Base-by-base conservation (phyloP, 768 basidiomycete species). In the Tulasnella sp. region DNA sequence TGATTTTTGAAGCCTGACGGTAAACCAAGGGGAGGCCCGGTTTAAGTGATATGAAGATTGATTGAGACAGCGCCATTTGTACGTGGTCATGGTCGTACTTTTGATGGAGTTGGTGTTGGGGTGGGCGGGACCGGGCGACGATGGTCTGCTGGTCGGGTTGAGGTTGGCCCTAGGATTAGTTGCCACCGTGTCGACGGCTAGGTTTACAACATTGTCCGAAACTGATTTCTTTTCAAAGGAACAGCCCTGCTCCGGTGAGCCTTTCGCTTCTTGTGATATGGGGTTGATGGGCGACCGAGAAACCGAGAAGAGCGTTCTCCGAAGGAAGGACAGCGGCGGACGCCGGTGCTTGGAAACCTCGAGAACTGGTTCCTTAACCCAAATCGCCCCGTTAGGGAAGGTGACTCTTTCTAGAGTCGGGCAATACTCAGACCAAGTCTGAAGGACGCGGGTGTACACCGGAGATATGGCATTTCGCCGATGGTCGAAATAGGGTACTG, bases 21-120 rank as follows among this genome's bases (percentile, higher is more conserved):
- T 5, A 28, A 75, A 42, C 37, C 37, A 28, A 6, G 14, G 18
- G 41, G n/a, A 8, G 72, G 42, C 31, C 24, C 41, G 74, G 41
- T 75, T 18, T 7, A 11, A 42, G 11, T 48, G 74, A 2, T 6
- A 24, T 28, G 0, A 6, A 69, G 0, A 69, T 11, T 12, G 74
- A 31, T 75, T 75, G n/a, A 42, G 37, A n/a, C 74, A 75, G 37
- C 41, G 31, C 74, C 74, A 75, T 31, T 42, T 37, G 74, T 41
- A 42, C 11, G 16, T 37, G 3, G 31, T 31, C 64, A 12, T 16
- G 12, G 11, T 18, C 4, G 34, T 37, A 69, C 16, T 20, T 20
- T 14, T 16, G 28, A 37, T 16, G 12, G 34, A 28, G 18, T 69
- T 9, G 64, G 28, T 8, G 46, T 46, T 20, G 64, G 12, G 31